phyloP scores from a whole-genome alignment of 148 eudicot genomes.

The Beta vulgaris region DNA sequence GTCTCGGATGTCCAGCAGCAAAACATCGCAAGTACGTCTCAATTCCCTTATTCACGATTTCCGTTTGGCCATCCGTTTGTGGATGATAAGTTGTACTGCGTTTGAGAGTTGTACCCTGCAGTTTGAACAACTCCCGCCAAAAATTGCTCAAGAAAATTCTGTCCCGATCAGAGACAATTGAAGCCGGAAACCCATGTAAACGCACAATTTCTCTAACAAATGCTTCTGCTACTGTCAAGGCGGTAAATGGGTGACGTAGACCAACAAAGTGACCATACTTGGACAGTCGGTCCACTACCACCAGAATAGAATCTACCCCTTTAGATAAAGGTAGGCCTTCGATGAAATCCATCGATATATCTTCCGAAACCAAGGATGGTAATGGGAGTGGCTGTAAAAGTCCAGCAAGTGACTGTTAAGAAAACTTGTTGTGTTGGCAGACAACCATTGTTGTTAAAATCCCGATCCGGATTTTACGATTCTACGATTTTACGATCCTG shows the following conservation, averaged over 20 bases:
- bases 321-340: neutral
- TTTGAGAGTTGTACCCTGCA: neutral
- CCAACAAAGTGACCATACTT: neutral
- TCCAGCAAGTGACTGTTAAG: neutral
- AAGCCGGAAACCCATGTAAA: neutral
- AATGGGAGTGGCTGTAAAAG: neutral
- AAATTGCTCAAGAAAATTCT: neutral
- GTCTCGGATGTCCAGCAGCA: too few species aligned
- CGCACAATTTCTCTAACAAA: neutral
- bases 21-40: too few species aligned
- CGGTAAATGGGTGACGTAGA: neutral
- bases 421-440: neutral
- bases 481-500: too few species aligned
- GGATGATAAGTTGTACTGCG: neutral
- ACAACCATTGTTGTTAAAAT: too few species aligned
- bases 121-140: neutral
- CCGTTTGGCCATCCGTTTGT: too few species aligned
- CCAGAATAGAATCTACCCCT: neutral
- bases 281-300: neutral
- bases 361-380: neutral
- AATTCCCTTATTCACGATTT: too few species aligned
- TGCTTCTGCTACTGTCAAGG: neutral
- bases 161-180: neutral
- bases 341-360: neutral
- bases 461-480: too few species aligned